A percentile compares a stretch with the other conserved stretches of the same genome.
phyloP scores from a whole-genome alignment of 805 yeast genomes.

The Candida montana region DNA sequence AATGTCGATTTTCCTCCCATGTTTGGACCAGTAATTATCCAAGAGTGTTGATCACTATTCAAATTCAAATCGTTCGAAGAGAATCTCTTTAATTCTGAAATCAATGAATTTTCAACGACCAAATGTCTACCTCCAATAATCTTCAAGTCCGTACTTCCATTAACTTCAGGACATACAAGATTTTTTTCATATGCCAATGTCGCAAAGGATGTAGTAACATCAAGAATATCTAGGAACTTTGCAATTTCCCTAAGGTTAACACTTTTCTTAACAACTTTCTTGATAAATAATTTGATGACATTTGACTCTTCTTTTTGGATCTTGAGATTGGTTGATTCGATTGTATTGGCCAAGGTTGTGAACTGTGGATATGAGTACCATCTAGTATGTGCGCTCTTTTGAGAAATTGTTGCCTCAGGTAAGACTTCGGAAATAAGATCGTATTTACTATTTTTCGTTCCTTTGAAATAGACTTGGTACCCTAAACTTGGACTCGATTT shows the following conservation, averaged over 20 bases:
- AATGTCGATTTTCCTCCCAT: constrained; percentile 98
- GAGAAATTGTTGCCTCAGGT: constrained; percentile 26
- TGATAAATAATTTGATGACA: constrained; percentile 46
- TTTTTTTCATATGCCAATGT: constrained; percentile 60
- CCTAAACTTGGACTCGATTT: constrained; percentile 39
- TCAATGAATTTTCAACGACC: constrained; percentile 75
- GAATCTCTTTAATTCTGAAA: constrained; percentile 34
- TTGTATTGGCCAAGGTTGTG: constrained; percentile 43
- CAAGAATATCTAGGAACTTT: constrained; percentile 56
- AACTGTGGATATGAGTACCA: constrained; percentile 46
- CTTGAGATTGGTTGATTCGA: constrained; percentile 39
- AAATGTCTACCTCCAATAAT: constrained; percentile 73
- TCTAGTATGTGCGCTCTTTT: constrained; percentile 38
- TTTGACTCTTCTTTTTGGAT: constrained; percentile 52
- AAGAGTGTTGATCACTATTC: constrained; percentile 47
- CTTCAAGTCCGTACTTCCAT: constrained; percentile 39
- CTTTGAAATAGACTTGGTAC: constrained; percentile 42
- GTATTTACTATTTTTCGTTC: constrained; percentile 19
- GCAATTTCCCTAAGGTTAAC: constrained; percentile 46
- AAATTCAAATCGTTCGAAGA: constrained; percentile 80
- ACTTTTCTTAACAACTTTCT: constrained; percentile 39
- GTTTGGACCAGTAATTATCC: constrained; percentile 90
- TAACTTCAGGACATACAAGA: constrained; percentile 61
- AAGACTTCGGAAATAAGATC: constrained; percentile 7
- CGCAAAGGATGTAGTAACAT: constrained; percentile 70